A percentile compares a stretch with the other conserved stretches of the same genome.
These are phyloP conservation scores for Xerocomus nothofagi DNA, from an alignment of 1,284 basidiomycete genomes.

Conservation along the genomic window DNA sequence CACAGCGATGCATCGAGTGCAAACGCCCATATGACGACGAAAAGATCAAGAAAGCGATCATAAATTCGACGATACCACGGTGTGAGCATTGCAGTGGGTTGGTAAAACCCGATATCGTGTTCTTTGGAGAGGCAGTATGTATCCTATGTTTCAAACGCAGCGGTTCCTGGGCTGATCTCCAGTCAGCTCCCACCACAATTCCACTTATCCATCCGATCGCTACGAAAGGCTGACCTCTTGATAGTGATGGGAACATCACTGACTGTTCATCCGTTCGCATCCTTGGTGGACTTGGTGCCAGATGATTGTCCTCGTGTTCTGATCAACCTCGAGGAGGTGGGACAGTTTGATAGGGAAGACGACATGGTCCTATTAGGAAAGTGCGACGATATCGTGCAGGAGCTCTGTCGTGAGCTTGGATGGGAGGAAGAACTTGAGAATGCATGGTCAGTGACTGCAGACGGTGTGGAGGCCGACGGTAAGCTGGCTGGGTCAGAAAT, in stretches of 20 bases:
- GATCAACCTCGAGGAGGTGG: constrained; percentile 69
- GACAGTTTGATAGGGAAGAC: constrained; percentile 50
- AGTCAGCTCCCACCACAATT: constrained; percentile 61
- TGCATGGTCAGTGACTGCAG: constrained; percentile 54
- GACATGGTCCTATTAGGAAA: constrained; percentile 66
- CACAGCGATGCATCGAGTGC: constrained; percentile 80
- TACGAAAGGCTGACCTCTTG: constrained; percentile 77
- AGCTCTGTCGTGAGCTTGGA: constrained; percentile 62
- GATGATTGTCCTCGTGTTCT: constrained; percentile 54
- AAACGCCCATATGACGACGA: constrained; percentile 55
- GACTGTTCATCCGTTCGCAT: constrained; percentile 76
- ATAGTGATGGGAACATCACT: constrained; percentile 93
- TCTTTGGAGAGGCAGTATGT: constrained; percentile 83
- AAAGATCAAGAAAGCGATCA: constrained; percentile 66
- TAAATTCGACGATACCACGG: constrained; percentile 52
- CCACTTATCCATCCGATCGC: constrained; percentile 44
- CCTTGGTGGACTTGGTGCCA: constrained; percentile 53
- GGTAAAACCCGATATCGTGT: constrained; percentile 93
- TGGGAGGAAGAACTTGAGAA: constrained; percentile 65
- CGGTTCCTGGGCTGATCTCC: constrained; percentile 4
- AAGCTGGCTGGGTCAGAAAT: constrained; percentile 10
- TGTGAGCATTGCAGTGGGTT: constrained; percentile 70
- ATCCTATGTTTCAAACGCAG: neutral
- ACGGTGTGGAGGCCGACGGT: constrained; percentile 24
- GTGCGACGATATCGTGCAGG: constrained; percentile 63